These are phyloP conservation scores for Lipomyces yamadae DNA, from an alignment of 805 yeast genomes.

Conservation along the genomic window DNA sequence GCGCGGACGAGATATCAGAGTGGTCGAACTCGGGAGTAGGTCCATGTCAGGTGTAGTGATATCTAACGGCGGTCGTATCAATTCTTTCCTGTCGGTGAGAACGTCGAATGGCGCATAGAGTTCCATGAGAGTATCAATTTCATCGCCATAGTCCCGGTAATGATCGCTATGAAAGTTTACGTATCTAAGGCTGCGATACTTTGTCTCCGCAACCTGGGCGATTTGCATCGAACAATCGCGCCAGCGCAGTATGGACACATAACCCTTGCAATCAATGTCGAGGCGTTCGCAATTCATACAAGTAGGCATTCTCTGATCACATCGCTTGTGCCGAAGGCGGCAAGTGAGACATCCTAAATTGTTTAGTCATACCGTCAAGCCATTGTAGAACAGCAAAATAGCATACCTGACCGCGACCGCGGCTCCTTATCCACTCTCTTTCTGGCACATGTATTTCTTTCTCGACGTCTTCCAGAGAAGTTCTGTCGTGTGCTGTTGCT, in stretches of 20 bases:
- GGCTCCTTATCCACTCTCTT: conserved; percentile 28
- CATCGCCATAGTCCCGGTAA: conserved; percentile 19
- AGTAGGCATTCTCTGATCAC: conserved; percentile 68
- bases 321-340: conserved; percentile 65
- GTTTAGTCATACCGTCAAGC: not conserved
- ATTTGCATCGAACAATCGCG: conserved; percentile 28
- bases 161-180: conserved; percentile 22
- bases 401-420: conserved; percentile 31
- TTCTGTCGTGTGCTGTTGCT: not conserved
- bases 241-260: conserved; percentile 30
- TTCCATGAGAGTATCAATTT: conserved; percentile 26
- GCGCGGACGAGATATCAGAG: not conserved
- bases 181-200: conserved; percentile 19
- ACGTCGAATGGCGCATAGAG: conserved; percentile 22
- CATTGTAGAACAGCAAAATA: not conserved
- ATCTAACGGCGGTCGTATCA: conserved; percentile 9
- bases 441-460: not conserved
- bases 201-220: conserved; percentile 21
- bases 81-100: not conserved
- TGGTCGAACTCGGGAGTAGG: not conserved
- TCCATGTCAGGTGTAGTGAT: not conserved
- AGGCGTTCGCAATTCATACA: conserved; percentile 65
- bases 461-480: conserved; percentile 1
- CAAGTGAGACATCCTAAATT: conserved; percentile 49
- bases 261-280: conserved; percentile 61